Evolutionary conservation across 805 yeast species (phyloP), one percentile per base, ranked within the genome.

Genomic region (Lachancea kluyveri): DNA sequence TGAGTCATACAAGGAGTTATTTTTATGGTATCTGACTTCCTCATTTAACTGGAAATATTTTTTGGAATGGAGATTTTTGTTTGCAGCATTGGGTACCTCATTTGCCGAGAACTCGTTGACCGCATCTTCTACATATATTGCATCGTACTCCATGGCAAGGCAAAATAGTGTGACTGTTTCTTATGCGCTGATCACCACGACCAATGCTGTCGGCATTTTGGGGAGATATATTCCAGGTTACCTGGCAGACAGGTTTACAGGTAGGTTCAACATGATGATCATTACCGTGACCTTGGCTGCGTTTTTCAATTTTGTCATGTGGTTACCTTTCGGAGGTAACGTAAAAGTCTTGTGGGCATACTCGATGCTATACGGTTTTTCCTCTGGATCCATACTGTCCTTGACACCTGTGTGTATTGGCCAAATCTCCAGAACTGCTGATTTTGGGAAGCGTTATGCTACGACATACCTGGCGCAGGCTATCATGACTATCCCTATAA

Each of bases 401-500:
- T 46, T 76, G 26, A 68, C 75, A 10, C 81, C 82, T 2, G 75
- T 72, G 3, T 71, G 80, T 43, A 60, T 72, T 21, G 79, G 77
- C 1, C 75, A 71, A 31, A 72, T 77, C 21, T 72, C 79, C 11
- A 66, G 69, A 31, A 66, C 71, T 2, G 68, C 67, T 26, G 68
- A 65, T 40, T 73, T 72, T 46, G 79, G 79, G 6, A 67, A 67
- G 42, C 62, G 76, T 12, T 74, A 71, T 47, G 68, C 78, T 2
- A 67, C 78, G 1, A 67, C 74, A 43, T 79, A 76, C 51, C 67
- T 75, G 26, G 54, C 75, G 44, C 75, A 73, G 8, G 70, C 84
- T 2, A 59, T 74, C 34, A 60, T 68, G 10, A 60, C 65, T 19
- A 54, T 74, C 17, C 62, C 69, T 10, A 59, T 67, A 15, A 60